Percentiles rank a stretch among this genome's conserved stretches.
These are phyloP conservation scores for Byssoonygena ceratinophila DNA, from an alignment of 2,329 filamentous ascomycete genomes.

Conservation along the genomic window DNA sequence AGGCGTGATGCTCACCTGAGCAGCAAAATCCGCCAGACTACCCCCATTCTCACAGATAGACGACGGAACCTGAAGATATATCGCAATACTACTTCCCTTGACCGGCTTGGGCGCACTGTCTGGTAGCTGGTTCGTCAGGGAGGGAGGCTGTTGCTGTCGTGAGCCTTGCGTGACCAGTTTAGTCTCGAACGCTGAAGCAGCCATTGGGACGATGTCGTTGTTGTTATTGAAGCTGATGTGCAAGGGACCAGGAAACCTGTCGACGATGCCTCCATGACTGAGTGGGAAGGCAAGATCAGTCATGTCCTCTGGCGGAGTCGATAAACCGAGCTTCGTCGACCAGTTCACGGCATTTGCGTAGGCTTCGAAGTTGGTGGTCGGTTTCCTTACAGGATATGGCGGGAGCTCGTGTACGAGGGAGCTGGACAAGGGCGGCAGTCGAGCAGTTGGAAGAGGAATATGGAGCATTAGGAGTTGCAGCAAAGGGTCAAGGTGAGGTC, in stretches of 20 bases:
- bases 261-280: constrained; percentile 25
- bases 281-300: constrained; percentile 29
- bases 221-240: constrained; percentile 15
- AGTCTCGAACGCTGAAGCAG: neutral
- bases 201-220: constrained; percentile 18
- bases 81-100: constrained; percentile 32
- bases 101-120: constrained; percentile 21
- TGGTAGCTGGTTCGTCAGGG: constrained; percentile 21
- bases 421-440: neutral
- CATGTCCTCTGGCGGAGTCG: constrained; percentile 36
- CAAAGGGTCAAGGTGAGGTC: no score
- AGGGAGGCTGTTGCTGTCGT: constrained; percentile 20
- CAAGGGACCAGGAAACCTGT: constrained; percentile 14
- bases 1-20: constrained; percentile 49
- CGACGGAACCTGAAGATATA: constrained; percentile 57
- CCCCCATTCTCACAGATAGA: constrained; percentile 67
- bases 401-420: neutral
- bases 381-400: neutral
- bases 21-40: constrained; percentile 70
- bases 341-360: constrained; percentile 2
- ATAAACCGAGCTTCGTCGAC: constrained; percentile 26
- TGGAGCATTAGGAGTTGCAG: neutral
- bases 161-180: constrained; percentile 8
- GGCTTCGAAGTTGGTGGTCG: neutral
- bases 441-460: constrained; percentile 5